Conservation (phyloP, 2,329 filamentous ascomycete species). For the Colletotrichum lindemuthianum region DNA sequence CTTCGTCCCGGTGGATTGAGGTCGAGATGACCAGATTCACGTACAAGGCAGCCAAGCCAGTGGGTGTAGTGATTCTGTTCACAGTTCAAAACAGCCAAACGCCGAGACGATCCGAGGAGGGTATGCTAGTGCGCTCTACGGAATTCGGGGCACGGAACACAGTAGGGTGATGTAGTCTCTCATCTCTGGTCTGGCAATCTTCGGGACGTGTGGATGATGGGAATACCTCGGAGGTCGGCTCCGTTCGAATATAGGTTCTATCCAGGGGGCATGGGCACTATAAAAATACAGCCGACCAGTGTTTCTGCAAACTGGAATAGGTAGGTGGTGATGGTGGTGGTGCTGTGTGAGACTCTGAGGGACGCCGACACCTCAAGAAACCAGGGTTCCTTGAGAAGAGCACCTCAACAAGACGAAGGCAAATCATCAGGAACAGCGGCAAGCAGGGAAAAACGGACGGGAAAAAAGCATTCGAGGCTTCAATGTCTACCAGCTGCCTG, state of each 20-base stretch:
- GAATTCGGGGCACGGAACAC: not conserved
- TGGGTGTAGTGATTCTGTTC: not conserved
- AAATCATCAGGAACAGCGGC: conserved; percentile 16
- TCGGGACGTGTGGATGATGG: not conserved
- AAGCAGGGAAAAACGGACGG: not conserved
- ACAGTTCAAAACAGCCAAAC: not conserved
- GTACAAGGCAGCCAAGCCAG: not conserved
- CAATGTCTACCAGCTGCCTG: not conserved
- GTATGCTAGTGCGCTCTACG: not conserved
- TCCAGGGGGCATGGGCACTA: not conserved
- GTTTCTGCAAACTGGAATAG: not conserved
- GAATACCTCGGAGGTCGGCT: conserved; percentile 31
- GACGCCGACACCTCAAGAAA: no score
- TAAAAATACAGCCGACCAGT: not conserved
- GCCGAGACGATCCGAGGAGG: conserved; percentile 6
- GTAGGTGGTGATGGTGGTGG: not conserved
- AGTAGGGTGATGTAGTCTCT: no score
- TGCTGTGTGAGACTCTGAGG: conserved; percentile 1
- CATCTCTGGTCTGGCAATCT: not conserved
- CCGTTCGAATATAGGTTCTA: not conserved
- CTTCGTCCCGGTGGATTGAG: not conserved
- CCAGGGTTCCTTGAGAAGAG: not conserved
- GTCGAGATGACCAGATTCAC: conserved; percentile 3
- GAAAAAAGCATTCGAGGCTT: not conserved
- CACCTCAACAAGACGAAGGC: conserved; percentile 17